These are phyloP conservation scores for Crucibulum laeve DNA, from an alignment of 768 basidiomycete species.

Conservation along the genomic window DNA sequence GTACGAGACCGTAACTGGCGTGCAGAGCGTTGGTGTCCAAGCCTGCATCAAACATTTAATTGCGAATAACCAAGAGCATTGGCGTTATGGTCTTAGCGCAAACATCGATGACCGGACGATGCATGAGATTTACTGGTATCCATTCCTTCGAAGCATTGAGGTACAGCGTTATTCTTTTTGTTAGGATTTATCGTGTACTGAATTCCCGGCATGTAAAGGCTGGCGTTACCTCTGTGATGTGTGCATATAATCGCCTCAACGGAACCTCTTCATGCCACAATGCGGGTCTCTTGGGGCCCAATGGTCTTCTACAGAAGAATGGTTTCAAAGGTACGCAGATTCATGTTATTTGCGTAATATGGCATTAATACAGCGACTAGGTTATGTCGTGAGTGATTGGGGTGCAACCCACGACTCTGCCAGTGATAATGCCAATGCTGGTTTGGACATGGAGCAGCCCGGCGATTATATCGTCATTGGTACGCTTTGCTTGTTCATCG, in stretches of 20 bases:
- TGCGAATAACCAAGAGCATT: slow-evolving; percentile 49
- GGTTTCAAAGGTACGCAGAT: slow-evolving; percentile 36
- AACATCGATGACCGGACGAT: slow-evolving; percentile 55
- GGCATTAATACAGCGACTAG: slow-evolving; percentile 13
- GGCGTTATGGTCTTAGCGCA: slow-evolving; percentile 40
- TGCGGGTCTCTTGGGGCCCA: slow-evolving; percentile 37
- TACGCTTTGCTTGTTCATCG: slow-evolving; percentile 7
- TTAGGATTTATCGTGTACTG: not conserved
- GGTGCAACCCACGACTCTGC: slow-evolving; percentile 47
- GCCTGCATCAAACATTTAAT: slow-evolving; percentile 54
- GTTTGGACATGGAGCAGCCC: slow-evolving; percentile 49
- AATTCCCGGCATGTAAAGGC: slow-evolving; percentile 26
- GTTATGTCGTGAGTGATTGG: slow-evolving; percentile 50
- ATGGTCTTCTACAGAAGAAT: slow-evolving; percentile 30
- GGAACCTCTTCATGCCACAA: slow-evolving; percentile 65
- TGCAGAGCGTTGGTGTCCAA: slow-evolving; percentile 58
- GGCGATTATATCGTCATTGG: slow-evolving; percentile 45
- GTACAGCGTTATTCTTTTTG: slow-evolving; percentile 14
- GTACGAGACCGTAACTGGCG: slow-evolving; percentile 53
- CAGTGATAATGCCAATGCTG: slow-evolving; percentile 40
- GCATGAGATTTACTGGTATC: slow-evolving; percentile 49
- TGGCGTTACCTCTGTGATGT: slow-evolving; percentile 47
- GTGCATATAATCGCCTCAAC: slow-evolving; percentile 51
- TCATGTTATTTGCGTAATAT: not conserved
- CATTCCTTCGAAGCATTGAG: slow-evolving; percentile 46